Evolutionary conservation across 2,329 filamentous ascomycete species (phyloP).

Genomic region (Didymella arachidicola): DNA sequence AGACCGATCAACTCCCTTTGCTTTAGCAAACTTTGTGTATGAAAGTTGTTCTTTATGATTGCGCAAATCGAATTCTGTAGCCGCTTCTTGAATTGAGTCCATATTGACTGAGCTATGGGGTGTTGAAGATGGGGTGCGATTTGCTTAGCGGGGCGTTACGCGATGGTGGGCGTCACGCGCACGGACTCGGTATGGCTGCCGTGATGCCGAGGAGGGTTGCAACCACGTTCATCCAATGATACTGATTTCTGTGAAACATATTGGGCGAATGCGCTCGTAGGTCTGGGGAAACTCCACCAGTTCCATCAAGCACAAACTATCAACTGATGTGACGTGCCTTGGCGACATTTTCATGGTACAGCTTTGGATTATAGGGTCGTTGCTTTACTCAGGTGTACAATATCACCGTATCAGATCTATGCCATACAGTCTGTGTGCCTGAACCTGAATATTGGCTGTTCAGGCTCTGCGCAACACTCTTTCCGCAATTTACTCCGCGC

Average conservation of each 20-base stretch:
- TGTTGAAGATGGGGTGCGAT: too few species aligned
- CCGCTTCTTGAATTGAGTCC: too few species aligned
- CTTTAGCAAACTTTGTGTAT: too few species aligned
- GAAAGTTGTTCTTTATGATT: too few species aligned
- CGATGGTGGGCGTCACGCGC: too few species aligned
- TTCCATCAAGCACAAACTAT: background rate
- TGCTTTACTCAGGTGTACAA: background rate
- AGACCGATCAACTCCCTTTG: too few species aligned
- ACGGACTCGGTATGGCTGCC: background rate
- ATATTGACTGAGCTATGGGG: too few species aligned
- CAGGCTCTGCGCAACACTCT: slow-evolving; percentile 17
- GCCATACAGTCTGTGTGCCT: background rate
- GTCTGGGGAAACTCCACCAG: background rate
- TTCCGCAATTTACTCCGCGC: slow-evolving; percentile 51
- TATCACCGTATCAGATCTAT: background rate
- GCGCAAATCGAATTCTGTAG: too few species aligned
- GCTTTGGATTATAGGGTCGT: background rate
- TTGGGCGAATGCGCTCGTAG: background rate
- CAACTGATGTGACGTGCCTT: slow-evolving; percentile 4
- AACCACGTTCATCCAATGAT: background rate
- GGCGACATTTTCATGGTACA: background rate
- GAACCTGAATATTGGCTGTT: slow-evolving; percentile 1
- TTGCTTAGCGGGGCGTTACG: too few species aligned
- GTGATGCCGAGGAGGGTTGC: background rate
- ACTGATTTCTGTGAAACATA: background rate